Evolutionary conservation across 352 stramenopile species (phyloP).

Genomic region (Phytophthora sp.): DNA sequence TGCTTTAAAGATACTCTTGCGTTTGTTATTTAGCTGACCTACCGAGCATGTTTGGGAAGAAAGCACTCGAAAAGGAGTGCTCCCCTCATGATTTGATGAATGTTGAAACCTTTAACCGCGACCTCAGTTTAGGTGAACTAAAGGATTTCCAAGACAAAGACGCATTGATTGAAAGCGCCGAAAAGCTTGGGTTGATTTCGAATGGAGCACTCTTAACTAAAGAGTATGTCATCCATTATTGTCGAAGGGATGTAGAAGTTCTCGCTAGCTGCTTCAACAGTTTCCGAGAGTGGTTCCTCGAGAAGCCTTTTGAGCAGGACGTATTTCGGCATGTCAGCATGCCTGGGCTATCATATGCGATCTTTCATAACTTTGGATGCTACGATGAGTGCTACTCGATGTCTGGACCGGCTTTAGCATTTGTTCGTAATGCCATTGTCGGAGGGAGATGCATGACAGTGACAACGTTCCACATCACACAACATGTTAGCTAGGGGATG

Average conservation of each 20-base stretch:
- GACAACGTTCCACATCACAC: neutral
- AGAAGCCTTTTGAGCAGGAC: neutral
- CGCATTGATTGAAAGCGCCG: neutral
- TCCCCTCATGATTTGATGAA: neutral
- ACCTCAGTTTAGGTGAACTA: too few relatives aligned
- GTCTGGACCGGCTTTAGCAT: neutral
- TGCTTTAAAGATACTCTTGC: too few relatives aligned
- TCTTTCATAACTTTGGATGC: neutral
- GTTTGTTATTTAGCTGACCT: too few relatives aligned
- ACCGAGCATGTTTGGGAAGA: too few relatives aligned
- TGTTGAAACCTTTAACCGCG: too few relatives aligned
- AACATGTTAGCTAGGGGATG: neutral
- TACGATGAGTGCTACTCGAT: neutral
- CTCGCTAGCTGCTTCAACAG: neutral
- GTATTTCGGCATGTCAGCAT: neutral
- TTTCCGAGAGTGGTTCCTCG: neutral
- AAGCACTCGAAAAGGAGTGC: neutral
- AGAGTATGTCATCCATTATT: neutral
- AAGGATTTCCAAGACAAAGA: neutral
- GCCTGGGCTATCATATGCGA: neutral
- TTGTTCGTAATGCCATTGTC: neutral
- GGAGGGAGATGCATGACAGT: neutral
- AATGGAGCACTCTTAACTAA: too few relatives aligned
- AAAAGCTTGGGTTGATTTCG: neutral
- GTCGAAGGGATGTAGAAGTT: neutral